phyloP scores from a whole-genome alignment of 108 stramenopile genomes.

The Schizochytrium sp. region DNA sequence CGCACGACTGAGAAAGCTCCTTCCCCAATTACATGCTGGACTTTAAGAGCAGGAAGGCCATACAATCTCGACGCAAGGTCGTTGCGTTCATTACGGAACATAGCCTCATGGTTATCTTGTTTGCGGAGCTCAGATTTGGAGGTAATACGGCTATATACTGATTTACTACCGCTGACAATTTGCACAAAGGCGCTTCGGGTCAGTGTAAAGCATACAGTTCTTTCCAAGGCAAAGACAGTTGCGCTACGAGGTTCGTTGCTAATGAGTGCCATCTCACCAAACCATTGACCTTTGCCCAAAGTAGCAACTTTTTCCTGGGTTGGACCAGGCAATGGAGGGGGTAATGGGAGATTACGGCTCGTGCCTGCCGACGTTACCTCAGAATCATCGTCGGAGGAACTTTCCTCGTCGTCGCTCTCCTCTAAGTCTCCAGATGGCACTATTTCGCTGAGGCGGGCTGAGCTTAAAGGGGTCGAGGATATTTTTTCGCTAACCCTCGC shows the following conservation, averaged over 20 bases:
- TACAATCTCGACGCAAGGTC: background rate
- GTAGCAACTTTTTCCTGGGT: conserved; percentile 3
- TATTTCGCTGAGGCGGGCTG: no score
- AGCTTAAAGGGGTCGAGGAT: background rate
- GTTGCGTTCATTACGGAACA: background rate
- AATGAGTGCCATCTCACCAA: conserved; percentile 81
- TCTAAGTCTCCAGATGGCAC: background rate
- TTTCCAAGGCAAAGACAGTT: conserved; percentile 70
- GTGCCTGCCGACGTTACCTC: background rate
- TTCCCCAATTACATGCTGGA: conserved; percentile 52
- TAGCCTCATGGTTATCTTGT: background rate
- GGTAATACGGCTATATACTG: background rate
- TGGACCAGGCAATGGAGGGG: background rate
- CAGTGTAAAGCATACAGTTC: conserved; percentile 42
- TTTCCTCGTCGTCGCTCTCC: background rate
- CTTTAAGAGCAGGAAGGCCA: background rate
- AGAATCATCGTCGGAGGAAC: background rate
- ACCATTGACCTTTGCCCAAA: conserved; percentile 71
- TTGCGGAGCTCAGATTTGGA: conserved; percentile 21
- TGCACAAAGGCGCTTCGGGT: conserved; percentile 39
- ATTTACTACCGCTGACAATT: background rate
- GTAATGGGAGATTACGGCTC: background rate
- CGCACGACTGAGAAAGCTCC: conserved; percentile 41
- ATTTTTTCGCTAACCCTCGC: background rate
- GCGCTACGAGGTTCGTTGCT: conserved; percentile 76